Conservation (phyloP, 768 basidiomycete genomes). For the Lanmaoa pseudosensibilis region DNA sequence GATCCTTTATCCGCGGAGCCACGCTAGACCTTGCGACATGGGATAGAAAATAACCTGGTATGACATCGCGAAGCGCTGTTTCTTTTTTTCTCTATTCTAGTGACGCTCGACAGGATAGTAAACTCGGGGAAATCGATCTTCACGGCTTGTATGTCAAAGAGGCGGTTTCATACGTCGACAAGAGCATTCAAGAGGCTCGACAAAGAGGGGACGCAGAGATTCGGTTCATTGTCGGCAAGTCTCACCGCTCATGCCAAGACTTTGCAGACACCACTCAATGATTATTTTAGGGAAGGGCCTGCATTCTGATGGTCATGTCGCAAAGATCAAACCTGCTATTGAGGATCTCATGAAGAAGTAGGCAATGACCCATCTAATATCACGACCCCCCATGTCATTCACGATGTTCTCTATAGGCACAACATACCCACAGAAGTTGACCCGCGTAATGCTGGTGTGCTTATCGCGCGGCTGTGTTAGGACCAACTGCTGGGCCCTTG, state of each 20-base stretch:
- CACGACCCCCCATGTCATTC: background rate
- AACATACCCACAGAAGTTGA: constrained; percentile 73
- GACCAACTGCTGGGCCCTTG: background rate
- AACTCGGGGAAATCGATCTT: constrained; percentile 77
- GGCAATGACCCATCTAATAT: constrained; percentile 13
- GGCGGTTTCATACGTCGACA: constrained; percentile 73
- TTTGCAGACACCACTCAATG: background rate
- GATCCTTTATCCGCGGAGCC: background rate
- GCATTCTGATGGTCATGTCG: constrained; percentile 72
- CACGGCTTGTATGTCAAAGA: constrained; percentile 95
- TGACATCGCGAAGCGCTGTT: background rate
- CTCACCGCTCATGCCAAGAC: background rate
- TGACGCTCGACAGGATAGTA: constrained; percentile 49
- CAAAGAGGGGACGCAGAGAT: constrained; percentile 61
- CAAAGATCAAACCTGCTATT: constrained; percentile 92
- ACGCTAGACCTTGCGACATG: background rate
- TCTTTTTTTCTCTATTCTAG: background rate
- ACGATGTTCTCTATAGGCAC: constrained; percentile 47
- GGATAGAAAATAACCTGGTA: constrained; percentile 75
- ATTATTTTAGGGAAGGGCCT: constrained; percentile 70
- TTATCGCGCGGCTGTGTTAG: constrained; percentile 59
- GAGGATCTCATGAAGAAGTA: constrained; percentile 84
- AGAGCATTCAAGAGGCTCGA: constrained; percentile 67
- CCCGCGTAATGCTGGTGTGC: constrained; percentile 78
- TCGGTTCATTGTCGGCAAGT: constrained; percentile 81